Conservation (phyloP, 768 basidiomycete genomes). For the Mycena leptocephala region DNA sequence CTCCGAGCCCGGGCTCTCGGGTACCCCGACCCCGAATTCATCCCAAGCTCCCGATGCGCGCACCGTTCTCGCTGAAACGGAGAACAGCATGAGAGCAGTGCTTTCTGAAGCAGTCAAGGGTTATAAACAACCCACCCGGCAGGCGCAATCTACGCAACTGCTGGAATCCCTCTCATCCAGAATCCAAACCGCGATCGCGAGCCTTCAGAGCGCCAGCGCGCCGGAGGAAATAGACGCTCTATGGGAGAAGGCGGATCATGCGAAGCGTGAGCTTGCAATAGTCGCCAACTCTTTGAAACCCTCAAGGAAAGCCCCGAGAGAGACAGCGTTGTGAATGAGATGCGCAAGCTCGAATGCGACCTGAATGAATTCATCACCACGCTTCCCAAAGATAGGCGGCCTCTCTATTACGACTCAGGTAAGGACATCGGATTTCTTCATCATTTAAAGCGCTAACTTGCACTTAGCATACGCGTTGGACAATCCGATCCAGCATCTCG, state of each 20-base stretch:
- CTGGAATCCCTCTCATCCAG: background rate
- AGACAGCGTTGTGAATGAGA: background rate
- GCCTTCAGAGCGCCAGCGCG: background rate
- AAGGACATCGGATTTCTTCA: background rate
- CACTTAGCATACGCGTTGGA: conserved; percentile 4
- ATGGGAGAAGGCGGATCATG: conserved; percentile 4
- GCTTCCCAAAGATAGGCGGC: background rate
- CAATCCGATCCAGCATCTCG: conserved; percentile 3
- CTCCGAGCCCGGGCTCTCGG: background rate
- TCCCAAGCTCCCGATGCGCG: background rate
- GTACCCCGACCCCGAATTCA: background rate
- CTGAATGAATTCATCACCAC: background rate
- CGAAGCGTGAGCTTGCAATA: background rate
- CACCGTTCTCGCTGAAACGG: background rate
- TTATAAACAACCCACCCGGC: conserved; percentile 7
- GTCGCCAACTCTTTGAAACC: conserved; percentile 7
- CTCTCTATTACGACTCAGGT: conserved; percentile 12
- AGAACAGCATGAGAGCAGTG: background rate
- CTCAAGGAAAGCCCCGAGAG: background rate
- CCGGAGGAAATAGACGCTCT: background rate
- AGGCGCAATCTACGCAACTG: background rate
- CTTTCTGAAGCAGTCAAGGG: background rate
- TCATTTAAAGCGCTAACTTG: background rate
- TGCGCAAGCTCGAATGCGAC: background rate
- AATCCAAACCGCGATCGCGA: background rate